These are phyloP conservation scores for Entoloma clypeatum DNA, from an alignment of 1,284 basidiomycete genomes.

Conservation along the genomic window DNA sequence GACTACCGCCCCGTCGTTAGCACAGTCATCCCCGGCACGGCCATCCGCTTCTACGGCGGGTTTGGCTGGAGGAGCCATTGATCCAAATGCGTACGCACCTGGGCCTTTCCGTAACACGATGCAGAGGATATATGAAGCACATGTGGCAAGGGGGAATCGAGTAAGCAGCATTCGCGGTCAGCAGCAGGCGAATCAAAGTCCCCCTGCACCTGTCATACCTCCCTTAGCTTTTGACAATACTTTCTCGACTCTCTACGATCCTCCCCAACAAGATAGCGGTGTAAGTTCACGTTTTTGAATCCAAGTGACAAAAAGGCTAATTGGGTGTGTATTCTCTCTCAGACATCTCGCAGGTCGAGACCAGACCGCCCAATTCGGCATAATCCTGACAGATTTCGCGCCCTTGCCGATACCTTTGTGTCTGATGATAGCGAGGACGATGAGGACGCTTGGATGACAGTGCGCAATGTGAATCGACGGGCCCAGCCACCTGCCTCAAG, in stretches of 20 bases:
- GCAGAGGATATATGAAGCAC: conserved; percentile 28
- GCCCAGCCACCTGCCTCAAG: not conserved
- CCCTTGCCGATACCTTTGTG: no score
- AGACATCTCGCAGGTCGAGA: no score
- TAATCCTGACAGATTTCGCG: no score
- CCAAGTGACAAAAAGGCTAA: no score
- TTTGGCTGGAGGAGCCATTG: conserved; percentile 25
- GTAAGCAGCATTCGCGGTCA: conserved; percentile 6
- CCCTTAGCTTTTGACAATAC: conserved; percentile 30
- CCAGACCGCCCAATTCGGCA: no score
- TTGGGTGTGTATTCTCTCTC: no score
- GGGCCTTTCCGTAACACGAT: conserved; percentile 44
- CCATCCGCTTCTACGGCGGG: conserved; percentile 9
- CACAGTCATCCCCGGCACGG: conserved; percentile 7
- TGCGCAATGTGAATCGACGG: no score
- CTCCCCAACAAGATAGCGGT: no score
- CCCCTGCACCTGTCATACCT: conserved; percentile 28
- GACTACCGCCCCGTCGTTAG: not conserved
- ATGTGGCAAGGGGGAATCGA: conserved; percentile 12
- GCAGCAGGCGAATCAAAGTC: not conserved
- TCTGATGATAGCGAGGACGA: no score
- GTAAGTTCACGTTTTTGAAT: no score
- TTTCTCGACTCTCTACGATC: not conserved
- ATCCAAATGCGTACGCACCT: conserved; percentile 37
- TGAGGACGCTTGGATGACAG: no score